Conservation (phyloP, 2,329 filamentous ascomycete species). For the Corinectria fuckeliana region DNA sequence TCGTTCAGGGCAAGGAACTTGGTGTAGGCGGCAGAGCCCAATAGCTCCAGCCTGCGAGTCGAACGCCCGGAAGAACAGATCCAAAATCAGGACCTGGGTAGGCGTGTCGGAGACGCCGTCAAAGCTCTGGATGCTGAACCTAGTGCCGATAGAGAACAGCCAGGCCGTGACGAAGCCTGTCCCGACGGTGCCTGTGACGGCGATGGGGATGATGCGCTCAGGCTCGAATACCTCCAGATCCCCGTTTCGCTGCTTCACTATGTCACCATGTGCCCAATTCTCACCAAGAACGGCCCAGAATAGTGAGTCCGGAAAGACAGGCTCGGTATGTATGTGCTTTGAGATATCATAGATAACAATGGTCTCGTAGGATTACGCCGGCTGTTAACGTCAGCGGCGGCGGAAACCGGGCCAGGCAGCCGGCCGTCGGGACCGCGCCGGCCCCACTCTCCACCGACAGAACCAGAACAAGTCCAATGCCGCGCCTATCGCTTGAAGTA, state of each 20-base stretch:
- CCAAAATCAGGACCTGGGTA: background rate
- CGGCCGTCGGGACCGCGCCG: background rate
- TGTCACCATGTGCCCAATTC: too few species aligned
- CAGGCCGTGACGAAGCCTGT: slow-evolving; percentile 19
- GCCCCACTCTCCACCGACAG: background rate
- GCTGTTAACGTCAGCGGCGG: background rate
- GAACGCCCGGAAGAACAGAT: background rate
- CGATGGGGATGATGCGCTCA: slow-evolving; percentile 5
- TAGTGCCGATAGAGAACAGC: slow-evolving; percentile 15
- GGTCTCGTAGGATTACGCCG: background rate
- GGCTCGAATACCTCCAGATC: slow-evolving; percentile 14
- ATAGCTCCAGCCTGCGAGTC: slow-evolving; percentile 6
- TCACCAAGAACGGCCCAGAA: too few species aligned
- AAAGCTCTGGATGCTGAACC: slow-evolving; percentile 19
- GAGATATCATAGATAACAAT: background rate
- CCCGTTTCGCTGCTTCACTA: slow-evolving; percentile 19
- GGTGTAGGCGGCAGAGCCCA: background rate
- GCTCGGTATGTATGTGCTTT: background rate
- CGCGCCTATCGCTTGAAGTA: background rate
- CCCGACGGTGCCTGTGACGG: slow-evolving; percentile 12
- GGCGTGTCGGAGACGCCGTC: background rate
- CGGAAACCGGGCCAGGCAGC: background rate
- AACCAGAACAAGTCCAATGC: background rate
- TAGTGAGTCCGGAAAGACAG: slow-evolving; percentile 17
- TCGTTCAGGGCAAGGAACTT: background rate